Percentiles rank a stretch among this genome's conserved stretches.
These are phyloP conservation scores for Prunus fruticosa DNA, from an alignment of 306 rosid species.

Conservation along the genomic window DNA sequence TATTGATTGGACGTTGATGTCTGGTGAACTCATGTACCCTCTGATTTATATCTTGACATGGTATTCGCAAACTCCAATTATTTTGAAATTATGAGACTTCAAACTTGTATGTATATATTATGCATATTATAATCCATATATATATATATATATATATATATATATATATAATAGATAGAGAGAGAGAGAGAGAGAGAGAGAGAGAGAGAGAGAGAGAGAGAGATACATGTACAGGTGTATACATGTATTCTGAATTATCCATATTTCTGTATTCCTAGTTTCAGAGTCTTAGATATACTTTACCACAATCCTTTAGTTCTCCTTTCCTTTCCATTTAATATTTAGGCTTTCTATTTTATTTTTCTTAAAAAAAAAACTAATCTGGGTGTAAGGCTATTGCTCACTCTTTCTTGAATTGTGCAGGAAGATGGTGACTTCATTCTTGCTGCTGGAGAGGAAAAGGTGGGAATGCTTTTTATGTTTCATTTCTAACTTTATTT, in stretches of 20 bases:
- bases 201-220: too few species aligned
- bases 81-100: neutral
- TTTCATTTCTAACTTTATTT: neutral
- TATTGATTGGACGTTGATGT: constrained; percentile 3
- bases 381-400: constrained; percentile 18
- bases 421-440: constrained; percentile 92
- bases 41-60: neutral
- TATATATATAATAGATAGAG: too few species aligned
- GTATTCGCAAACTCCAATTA: neutral
- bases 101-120: neutral
- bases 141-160: neutral
- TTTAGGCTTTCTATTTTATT: neutral
- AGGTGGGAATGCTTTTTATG: constrained; percentile 40
- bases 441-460: constrained; percentile 68
- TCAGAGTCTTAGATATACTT: neutral
- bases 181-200: too few species aligned
- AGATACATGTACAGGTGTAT: neutral
- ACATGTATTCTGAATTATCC: neutral
- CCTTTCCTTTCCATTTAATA: neutral
- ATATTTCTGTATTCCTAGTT: neutral
- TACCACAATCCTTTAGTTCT: neutral
- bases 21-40: neutral
- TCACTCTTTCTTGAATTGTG: constrained; percentile 31
- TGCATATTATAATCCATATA: neutral
- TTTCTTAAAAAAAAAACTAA: constrained; percentile 2